Evolutionary conservation across 1,284 basidiomycete genomes (phyloP).

Genomic region (Peniophora sp.): DNA sequence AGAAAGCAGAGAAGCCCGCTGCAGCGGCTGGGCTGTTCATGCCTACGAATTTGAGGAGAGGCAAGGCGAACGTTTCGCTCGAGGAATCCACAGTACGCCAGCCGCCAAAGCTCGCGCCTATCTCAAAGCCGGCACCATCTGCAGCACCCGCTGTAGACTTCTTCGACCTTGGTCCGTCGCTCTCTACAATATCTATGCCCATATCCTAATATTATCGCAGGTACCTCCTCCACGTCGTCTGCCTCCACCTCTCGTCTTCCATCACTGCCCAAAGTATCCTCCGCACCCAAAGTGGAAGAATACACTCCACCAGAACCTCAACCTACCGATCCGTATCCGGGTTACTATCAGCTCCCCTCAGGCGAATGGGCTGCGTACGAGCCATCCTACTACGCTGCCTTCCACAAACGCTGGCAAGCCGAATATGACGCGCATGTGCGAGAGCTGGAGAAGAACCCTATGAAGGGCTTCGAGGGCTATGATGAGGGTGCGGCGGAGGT

Average conservation of each 20-base stretch:
- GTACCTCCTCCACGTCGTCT: conserved; percentile 9
- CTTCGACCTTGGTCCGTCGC: conserved; percentile 47
- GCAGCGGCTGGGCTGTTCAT: conserved; percentile 33
- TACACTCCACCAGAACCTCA: conserved; percentile 74
- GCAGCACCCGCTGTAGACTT: conserved; percentile 50
- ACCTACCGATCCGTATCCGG: conserved; percentile 73
- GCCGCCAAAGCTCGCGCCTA: conserved; percentile 16
- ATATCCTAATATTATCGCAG: conserved; percentile 11
- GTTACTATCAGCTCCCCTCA: conserved; percentile 80
- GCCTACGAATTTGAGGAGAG: conserved; percentile 50
- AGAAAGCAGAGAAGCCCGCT: conserved; percentile 11
- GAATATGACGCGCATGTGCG: conserved; percentile 67
- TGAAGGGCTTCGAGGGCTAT: conserved; percentile 59
- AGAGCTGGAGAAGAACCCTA: conserved; percentile 55
- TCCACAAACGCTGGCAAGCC: conserved; percentile 62
- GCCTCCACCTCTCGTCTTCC: conserved; percentile 17
- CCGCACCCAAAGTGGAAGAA: conserved; percentile 62
- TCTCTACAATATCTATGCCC: conserved; percentile 7
- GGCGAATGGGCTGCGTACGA: conserved; percentile 79
- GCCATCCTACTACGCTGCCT: conserved; percentile 64
- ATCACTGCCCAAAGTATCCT: conserved; percentile 32
- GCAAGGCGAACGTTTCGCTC: conserved; percentile 51
- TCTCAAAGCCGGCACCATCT: conserved; percentile 15
- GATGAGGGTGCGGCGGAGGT: conserved; percentile 45
- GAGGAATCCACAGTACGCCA: conserved; percentile 34